Percentiles rank a stretch among this genome's conserved stretches.
Evolutionary conservation across 176 grass and related monocot genomes (phyloP).

Genomic region (Dactylis glomerata): DNA sequence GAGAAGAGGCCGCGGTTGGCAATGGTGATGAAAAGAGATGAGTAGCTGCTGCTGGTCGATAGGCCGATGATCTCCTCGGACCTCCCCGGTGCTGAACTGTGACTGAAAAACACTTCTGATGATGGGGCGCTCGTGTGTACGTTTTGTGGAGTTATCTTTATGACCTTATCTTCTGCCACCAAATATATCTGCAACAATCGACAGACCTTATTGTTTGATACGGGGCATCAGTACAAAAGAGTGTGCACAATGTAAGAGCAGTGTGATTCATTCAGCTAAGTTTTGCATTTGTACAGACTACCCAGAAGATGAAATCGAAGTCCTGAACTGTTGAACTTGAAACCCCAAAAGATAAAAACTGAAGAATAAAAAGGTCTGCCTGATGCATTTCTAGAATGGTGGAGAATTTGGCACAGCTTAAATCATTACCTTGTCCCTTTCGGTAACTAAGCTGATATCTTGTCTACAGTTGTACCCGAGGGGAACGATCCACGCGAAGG

Average conservation of each 20-base stretch:
- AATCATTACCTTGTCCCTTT: slow-evolving; percentile 46
- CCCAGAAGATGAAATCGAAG: neutral
- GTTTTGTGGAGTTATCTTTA: slow-evolving; percentile 54
- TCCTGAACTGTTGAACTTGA: neutral
- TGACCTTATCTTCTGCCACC: slow-evolving; percentile 60
- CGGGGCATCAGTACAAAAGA: neutral
- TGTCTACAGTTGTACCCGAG: slow-evolving; percentile 44
- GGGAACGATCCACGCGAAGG: slow-evolving; percentile 52
- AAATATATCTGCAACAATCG: slow-evolving; percentile 61
- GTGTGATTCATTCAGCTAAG: neutral
- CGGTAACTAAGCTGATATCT: slow-evolving; percentile 37
- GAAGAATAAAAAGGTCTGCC: neutral
- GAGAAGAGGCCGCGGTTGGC: slow-evolving; percentile 62
- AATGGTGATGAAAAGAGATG: slow-evolving; percentile 63
- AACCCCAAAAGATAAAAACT: neutral
- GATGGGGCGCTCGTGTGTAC: slow-evolving; percentile 22
- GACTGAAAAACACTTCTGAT: slow-evolving; percentile 49
- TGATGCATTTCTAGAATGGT: neutral
- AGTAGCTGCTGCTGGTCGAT: slow-evolving; percentile 30
- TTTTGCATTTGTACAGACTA: neutral
- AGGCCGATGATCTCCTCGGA: slow-evolving; percentile 69
- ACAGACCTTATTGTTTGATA: neutral
- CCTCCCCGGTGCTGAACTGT: slow-evolving; percentile 34
- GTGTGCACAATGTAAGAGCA: neutral
- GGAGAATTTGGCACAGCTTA: neutral